Conservation (phyloP, 2,329 filamentous ascomycete species). For the Neocucurbitaria cava region DNA sequence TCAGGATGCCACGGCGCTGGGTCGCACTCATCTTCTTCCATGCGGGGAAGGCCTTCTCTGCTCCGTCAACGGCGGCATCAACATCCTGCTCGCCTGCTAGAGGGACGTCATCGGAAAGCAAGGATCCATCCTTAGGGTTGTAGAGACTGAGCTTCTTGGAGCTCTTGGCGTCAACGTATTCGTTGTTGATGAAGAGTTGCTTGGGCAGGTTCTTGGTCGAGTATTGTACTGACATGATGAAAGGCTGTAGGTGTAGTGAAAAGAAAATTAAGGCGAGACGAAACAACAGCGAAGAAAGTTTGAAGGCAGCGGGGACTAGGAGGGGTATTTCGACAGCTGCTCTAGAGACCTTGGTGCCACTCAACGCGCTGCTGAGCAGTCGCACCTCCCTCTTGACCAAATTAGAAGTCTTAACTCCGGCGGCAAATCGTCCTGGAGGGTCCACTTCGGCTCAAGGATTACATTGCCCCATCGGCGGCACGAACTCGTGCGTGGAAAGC, state of each 20-base stretch:
- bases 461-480: background rate
- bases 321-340: constrained; percentile 16
- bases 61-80: constrained; percentile 57
- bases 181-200: constrained; percentile 50
- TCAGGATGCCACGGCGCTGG: constrained; percentile 38
- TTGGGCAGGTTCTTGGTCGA: constrained; percentile 47
- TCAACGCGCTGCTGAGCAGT: constrained; percentile 4
- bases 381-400: constrained; percentile 2
- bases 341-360: background rate
- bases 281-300: background rate
- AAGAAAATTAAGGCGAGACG: background rate
- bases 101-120: constrained; percentile 59
- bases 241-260: background rate
- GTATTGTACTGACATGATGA: constrained; percentile 41
- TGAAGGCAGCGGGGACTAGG: constrained; percentile 14
- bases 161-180: constrained; percentile 48
- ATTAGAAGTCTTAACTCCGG: constrained; percentile 15
- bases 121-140: constrained; percentile 58
- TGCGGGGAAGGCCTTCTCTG: constrained; percentile 56
- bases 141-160: constrained; percentile 56
- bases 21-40: constrained; percentile 46
- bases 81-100: constrained; percentile 54
- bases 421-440: background rate
- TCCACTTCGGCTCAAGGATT: constrained; percentile 3
- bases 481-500: background rate